A percentile compares a stretch with the other conserved stretches of the same genome.
phyloP scores from a whole-genome alignment of 2,329 filamentous ascomycete species.

The Ophiocordyceps robertsii region DNA sequence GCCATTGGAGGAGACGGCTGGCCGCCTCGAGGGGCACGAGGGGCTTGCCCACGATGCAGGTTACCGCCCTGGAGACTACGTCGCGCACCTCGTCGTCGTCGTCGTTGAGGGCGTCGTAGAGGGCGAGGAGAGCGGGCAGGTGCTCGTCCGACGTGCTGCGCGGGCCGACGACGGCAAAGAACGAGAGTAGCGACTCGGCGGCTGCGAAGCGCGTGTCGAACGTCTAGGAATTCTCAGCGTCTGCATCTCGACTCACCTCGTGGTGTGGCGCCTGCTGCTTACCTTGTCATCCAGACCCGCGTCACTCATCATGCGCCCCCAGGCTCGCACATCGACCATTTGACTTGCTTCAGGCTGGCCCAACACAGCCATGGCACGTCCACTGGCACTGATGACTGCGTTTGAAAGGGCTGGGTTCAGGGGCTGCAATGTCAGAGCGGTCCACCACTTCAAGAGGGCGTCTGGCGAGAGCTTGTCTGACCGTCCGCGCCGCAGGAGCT shows the following conservation, averaged over 20 bases:
- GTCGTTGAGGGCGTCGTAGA: constrained; percentile 72
- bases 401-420: constrained; percentile 36
- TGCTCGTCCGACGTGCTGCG: constrained; percentile 19
- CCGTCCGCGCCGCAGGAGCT: constrained; percentile 15
- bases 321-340: constrained; percentile 16
- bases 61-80: constrained; percentile 38
- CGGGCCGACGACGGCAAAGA: constrained; percentile 21
- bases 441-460: constrained; percentile 27
- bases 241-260: background rate
- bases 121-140: constrained; percentile 45
- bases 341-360: constrained; percentile 8
- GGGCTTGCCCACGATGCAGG: constrained; percentile 28
- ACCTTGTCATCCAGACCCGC: constrained; percentile 36
- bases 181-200: constrained; percentile 37
- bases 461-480: constrained; percentile 16
- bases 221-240: constrained; percentile 24
- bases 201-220: constrained; percentile 54
- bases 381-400: constrained; percentile 33
- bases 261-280: background rate
- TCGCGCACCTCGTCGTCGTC: constrained; percentile 84
- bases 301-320: constrained; percentile 36
- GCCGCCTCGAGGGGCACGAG: constrained; percentile 36
- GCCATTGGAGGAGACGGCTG: constrained; percentile 28
- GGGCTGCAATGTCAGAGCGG: constrained; percentile 18
- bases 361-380: constrained; percentile 26